Evolutionary conservation across 1,284 basidiomycete species (phyloP), one percentile per base, ranked within the genome.

Genomic region (Tremellales sp.): DNA sequence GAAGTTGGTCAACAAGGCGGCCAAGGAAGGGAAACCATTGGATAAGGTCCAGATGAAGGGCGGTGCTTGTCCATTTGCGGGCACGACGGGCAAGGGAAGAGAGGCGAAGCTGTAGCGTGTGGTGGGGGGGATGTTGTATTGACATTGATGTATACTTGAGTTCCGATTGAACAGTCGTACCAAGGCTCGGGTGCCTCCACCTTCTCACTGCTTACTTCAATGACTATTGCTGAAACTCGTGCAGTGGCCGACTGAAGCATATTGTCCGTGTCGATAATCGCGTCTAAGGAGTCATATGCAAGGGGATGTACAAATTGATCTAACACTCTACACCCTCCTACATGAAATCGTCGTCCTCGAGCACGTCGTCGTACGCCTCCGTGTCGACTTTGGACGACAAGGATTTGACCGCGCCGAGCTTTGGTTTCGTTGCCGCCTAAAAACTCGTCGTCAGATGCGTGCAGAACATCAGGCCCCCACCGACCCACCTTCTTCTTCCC

Each of bases 401-500:
- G 13, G 21, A 46, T 32, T 91, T 55, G 43, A 80, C 74, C n/a
- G 81, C 79, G 12, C 86, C 89, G 26, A 93, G 87, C 70, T 86
- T 92, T n/a, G 77, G 71, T 8, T 79, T 73, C 5, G 76, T 70
- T 68, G 86, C 84, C 22, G 50, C 50, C 65, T 67, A 21, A 38
- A 13, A 16, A 18, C 6, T 10, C 12, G 22, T 8, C 28, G 29
- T 29, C 33, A 19, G 13, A 22, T 9, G n/a, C 14, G 27, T 16
- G 29, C 3, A 32, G 16, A 12, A 32, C 13, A 19, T 9, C 19
- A 8, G 8, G 10, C n/a, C 13, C 31, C 19, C 10, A 14, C 12
- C 7, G 12, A 57, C 65, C 39, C 50, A 81, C 77, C 75, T 92
- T 93, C 78, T 91, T 92, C 81, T 92, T 93, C 19, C 88, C 87